These are phyloP conservation scores for Cenchrus fungigraminus DNA, from an alignment of 176 grass and related monocot genomes.

Conservation along the genomic window DNA sequence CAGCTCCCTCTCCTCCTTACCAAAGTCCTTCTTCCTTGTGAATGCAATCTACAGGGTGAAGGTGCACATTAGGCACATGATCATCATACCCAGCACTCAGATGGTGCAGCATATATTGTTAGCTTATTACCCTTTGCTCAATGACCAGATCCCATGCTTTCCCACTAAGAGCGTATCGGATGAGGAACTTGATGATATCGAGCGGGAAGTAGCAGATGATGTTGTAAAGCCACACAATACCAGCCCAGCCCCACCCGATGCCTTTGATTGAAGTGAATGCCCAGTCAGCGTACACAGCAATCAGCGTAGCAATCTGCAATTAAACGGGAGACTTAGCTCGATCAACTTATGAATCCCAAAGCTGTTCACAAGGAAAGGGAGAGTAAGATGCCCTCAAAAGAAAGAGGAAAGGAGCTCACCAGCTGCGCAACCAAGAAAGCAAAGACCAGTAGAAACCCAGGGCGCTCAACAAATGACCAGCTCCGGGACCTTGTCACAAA, in stretches of 20 bases:
- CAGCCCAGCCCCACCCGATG: constrained; percentile 94
- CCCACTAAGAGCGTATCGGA: constrained; percentile 78
- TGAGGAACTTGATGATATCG: constrained; percentile 83
- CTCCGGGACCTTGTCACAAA: constrained; percentile 73
- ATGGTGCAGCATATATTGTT: too few species aligned
- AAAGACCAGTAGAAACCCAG: constrained; percentile 58
- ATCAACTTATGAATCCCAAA: background rate
- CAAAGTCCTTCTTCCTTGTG: constrained; percentile 88
- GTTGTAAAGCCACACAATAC: constrained; percentile 91
- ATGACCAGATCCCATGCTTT: constrained; percentile 93
- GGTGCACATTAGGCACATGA: background rate
- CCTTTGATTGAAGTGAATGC: constrained; percentile 81
- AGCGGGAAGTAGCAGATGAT: constrained; percentile 80
- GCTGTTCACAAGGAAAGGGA: background rate
- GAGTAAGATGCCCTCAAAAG: too few species aligned
- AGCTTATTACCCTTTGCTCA: constrained; percentile 61
- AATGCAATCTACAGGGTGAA: constrained; percentile 66
- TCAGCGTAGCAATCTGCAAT: constrained; percentile 77
- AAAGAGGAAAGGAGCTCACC: constrained; percentile 28
- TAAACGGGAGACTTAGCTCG: background rate
- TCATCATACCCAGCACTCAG: background rate
- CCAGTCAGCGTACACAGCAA: constrained; percentile 82
- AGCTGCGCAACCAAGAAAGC: constrained; percentile 71
- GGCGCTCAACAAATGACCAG: constrained; percentile 72
- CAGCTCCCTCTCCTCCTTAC: constrained; percentile 74